Evolutionary conservation across 1,284 basidiomycete species (phyloP).

Genomic region (Irpex lacteus): DNA sequence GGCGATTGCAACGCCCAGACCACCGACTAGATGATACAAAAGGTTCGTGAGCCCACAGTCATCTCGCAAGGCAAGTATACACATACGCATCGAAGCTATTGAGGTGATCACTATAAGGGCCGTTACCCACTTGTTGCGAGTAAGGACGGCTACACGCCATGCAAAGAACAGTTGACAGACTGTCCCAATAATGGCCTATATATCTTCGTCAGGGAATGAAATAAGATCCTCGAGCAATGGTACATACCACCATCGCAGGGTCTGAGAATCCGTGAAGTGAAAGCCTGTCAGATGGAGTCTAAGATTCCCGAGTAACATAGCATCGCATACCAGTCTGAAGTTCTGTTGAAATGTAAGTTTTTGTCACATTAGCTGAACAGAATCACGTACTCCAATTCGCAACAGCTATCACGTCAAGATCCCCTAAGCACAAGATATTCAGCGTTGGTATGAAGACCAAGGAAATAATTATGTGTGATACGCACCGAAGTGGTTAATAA

Average conservation of each 20-base stretch:
- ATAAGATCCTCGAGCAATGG: not conserved
- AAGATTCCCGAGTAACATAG: not conserved
- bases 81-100: conserved; percentile 15
- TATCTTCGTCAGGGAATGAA: not conserved
- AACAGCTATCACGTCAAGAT: not conserved
- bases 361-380: not conserved
- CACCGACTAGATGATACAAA: conserved; percentile 14
- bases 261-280: conserved; percentile 4
- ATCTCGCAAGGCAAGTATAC: not conserved
- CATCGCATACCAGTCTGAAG: conserved; percentile 2
- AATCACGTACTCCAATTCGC: conserved; percentile 15
- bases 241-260: conserved; percentile 15
- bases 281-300: not conserved
- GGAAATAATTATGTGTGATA: conserved; percentile 20
- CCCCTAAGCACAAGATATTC: conserved; percentile 1
- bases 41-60: too few relatives aligned
- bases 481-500: conserved; percentile 22
- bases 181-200: conserved; percentile 25
- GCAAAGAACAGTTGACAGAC: conserved; percentile 36
- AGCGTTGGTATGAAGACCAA: not conserved
- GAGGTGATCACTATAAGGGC: conserved; percentile 16
- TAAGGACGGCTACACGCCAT: conserved; percentile 30
- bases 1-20: conserved; percentile 16
- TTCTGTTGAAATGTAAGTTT: not conserved
- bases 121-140: conserved; percentile 20